Evolutionary conservation across 768 basidiomycete genomes (phyloP), one percentile per base, ranked within the genome.

Genomic region (Leccinum rimulosum): DNA sequence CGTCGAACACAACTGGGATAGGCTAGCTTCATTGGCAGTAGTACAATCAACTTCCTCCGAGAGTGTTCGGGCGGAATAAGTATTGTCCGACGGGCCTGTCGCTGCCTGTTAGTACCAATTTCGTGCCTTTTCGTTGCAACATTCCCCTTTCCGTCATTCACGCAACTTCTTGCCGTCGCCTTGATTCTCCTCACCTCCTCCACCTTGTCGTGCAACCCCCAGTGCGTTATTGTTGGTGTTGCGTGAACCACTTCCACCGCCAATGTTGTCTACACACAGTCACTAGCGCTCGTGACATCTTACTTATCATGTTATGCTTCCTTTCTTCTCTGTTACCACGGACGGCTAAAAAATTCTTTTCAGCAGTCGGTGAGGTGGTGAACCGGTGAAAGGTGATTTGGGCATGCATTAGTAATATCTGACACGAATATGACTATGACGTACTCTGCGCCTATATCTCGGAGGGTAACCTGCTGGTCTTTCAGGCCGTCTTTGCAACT

Each of bases 401-500:
- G 38, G 38, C 17, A 36, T 15, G 14, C 35, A 40, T 38, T 40
- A 15, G 17, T 40, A 17, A 17, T 40, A 40, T 35, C 10, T 14
- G 35, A 35, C 35, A 35, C 4, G 4, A 2, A 9, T 17, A 7
- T 8, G 36, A 38, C 6, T 38, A 6, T 40, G 38, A 6, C 14
- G 17, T 17, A 17, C 17, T 38, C 17, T 40, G 17, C 17, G 3
- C 17, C 38, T 17, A 25, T 25, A 25, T 25, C 25, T 3, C 25
- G 25, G 25, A 25, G 22, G 22, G 22, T 22, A 22, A 22, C 22
- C 22, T 22, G 93, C 33, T 93, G 89, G 55, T 89, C 83, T 69
- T 98, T 97, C 55, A 95, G 79, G 66, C 98, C 95, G 68, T 98
- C 97, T 92, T 95, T 38, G 60, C 82, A 93, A 36, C 43, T 89